Conservation (phyloP, 148 eudicot species). For the Nyssa sinensis region DNA sequence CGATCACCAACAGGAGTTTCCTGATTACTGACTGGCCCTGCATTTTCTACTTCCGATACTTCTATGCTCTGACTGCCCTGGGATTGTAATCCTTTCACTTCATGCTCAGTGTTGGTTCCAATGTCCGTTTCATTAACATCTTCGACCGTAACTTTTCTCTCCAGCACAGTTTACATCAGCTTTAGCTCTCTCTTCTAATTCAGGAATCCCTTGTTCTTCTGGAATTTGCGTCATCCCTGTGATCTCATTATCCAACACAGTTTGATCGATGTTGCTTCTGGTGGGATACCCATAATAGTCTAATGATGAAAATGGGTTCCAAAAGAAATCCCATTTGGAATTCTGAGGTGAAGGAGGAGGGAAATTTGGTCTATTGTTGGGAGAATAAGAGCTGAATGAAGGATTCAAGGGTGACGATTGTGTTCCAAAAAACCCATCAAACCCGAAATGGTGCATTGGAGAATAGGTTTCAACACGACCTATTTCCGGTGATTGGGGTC, state of each 20-base stretch:
- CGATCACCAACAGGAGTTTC: slow-evolving; percentile 49
- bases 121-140: slow-evolving; percentile 63
- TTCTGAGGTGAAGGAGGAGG: slow-evolving; percentile 78
- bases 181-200: slow-evolving; percentile 59
- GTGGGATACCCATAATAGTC: slow-evolving; percentile 84
- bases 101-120: slow-evolving; percentile 44
- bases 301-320: slow-evolving; percentile 95
- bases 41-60: slow-evolving; percentile 46
- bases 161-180: slow-evolving; percentile 17
- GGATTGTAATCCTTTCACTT: slow-evolving; percentile 32
- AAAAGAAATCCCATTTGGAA: slow-evolving; percentile 94
- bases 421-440: slow-evolving; percentile 72
- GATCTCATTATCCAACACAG: slow-evolving; percentile 63
- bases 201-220: slow-evolving; percentile 97
- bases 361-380: slow-evolving; percentile 45
- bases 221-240: slow-evolving; percentile 73
- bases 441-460: slow-evolving; percentile 56
- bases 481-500: slow-evolving; percentile 73
- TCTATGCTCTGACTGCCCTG: slow-evolving; percentile 36
- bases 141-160: slow-evolving; percentile 69
- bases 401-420: slow-evolving; percentile 56
- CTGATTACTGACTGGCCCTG: slow-evolving; percentile 57
- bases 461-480: slow-evolving; percentile 64
- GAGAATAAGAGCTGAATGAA: slow-evolving; percentile 48
- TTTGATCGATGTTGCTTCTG: slow-evolving; percentile 57